These are phyloP conservation scores for Notholithocarpus densiflorus DNA, from an alignment of 306 rosid genomes.

Conservation along the genomic window DNA sequence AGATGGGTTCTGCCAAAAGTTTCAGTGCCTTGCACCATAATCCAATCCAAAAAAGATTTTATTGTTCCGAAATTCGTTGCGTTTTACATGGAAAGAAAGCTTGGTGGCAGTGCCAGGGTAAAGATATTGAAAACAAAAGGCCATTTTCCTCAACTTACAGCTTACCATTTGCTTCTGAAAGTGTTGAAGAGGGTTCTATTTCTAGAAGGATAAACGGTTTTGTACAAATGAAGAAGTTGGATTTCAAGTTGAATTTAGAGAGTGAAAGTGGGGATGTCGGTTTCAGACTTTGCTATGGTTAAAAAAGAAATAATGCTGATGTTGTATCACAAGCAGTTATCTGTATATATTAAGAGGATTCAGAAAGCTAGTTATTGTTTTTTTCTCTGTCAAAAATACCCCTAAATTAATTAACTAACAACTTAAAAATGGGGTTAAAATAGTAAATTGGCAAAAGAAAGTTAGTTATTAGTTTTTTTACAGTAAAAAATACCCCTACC, in stretches of 20 bases:
- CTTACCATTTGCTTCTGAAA: constrained; percentile 28
- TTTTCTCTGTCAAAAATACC: too few relatives aligned
- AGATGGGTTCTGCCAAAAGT: constrained; percentile 37
- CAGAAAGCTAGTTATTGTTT: too few relatives aligned
- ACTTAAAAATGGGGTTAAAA: too few relatives aligned
- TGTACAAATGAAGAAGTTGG: neutral
- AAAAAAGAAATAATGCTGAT: too few relatives aligned
- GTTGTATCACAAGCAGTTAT: too few relatives aligned
- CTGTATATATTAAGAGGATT: too few relatives aligned
- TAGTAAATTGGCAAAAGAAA: too few relatives aligned
- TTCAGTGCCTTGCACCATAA: constrained; percentile 37
- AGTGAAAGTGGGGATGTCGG: neutral
- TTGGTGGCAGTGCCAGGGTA: constrained; percentile 24
- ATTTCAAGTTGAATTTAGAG: neutral
- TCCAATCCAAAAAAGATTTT: constrained; percentile 34
- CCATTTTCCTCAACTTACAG: constrained; percentile 50
- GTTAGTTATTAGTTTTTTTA: too few relatives aligned
- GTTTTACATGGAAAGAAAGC: constrained; percentile 34
- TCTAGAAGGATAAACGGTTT: neutral
- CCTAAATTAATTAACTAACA: too few relatives aligned
- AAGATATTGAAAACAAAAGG: constrained; percentile 40
- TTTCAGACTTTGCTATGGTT: too few relatives aligned
- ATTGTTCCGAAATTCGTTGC: constrained; percentile 34
- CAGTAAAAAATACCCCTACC: too few relatives aligned
- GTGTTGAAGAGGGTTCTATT: constrained; percentile 15